Conservation (phyloP, 1,284 basidiomycete genomes). For the Ustilago cynodontis region DNA sequence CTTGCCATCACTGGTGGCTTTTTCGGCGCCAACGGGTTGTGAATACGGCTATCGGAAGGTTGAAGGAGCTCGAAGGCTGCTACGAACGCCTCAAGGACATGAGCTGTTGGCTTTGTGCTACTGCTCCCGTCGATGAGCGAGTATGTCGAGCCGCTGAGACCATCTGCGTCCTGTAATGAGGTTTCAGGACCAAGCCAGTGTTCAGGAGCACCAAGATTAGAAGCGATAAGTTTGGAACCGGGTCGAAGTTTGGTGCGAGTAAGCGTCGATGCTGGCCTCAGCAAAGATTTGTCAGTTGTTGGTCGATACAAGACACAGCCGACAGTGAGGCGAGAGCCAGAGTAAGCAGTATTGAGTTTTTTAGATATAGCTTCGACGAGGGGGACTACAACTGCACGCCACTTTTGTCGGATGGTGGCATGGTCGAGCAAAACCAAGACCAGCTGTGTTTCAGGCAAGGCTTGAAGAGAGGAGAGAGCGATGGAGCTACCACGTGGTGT, state of each 20-base stretch:
- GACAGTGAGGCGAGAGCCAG: slow-evolving; percentile 43
- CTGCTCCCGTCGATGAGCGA: slow-evolving; percentile 20
- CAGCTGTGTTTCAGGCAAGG: slow-evolving; percentile 45
- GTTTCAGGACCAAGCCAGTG: slow-evolving; percentile 24
- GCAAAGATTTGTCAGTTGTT: slow-evolving; percentile 32
- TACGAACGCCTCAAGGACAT: slow-evolving; percentile 43
- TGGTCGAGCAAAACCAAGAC: slow-evolving; percentile 47
- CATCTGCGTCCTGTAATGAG: slow-evolving; percentile 8
- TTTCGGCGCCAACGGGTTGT: slow-evolving; percentile 35
- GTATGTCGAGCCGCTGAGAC: slow-evolving; percentile 13
- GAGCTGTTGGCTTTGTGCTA: slow-evolving; percentile 31
- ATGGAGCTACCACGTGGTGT: slow-evolving; percentile 35
- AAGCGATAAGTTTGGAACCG: slow-evolving; percentile 36
- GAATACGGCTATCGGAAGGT: slow-evolving; percentile 12
- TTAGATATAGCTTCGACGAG: slow-evolving; percentile 39
- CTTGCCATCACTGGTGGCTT: slow-evolving; percentile 40
- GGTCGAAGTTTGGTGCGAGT: slow-evolving; percentile 24
- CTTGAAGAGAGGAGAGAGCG: slow-evolving; percentile 35
- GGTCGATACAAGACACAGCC: slow-evolving; percentile 43
- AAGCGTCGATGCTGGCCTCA: slow-evolving; percentile 35
- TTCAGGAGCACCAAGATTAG: slow-evolving; percentile 23
- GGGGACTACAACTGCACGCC: slow-evolving; percentile 36
- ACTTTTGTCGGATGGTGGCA: slow-evolving; percentile 34
- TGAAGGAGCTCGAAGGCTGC: slow-evolving; percentile 49
- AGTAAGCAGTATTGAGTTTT: slow-evolving; percentile 32